These are phyloP conservation scores for Tephrocybe sp. DNA, from an alignment of 768 basidiomycete genomes.

Conservation along the genomic window DNA sequence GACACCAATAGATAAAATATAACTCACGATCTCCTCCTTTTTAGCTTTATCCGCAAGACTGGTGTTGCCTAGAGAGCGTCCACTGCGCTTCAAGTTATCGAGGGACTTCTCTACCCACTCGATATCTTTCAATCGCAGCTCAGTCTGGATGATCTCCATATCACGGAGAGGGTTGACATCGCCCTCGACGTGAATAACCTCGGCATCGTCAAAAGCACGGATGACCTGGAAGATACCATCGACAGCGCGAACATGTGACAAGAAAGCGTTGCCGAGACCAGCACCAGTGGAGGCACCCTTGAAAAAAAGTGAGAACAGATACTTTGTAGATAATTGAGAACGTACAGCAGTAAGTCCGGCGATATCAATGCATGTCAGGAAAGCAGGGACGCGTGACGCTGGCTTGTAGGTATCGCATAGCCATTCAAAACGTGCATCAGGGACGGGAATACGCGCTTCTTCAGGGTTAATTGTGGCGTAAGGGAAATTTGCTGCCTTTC, in stretches of 20 bases:
- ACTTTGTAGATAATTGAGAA: conserved; percentile 10
- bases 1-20: not conserved
- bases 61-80: conserved; percentile 66
- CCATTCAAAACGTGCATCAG: conserved; percentile 94
- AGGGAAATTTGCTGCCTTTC: conserved; percentile 96
- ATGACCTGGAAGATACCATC: conserved; percentile 99
- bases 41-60: conserved; percentile 91
- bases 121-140: conserved; percentile 94
- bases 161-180: conserved; percentile 95
- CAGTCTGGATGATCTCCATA: conserved; percentile 96
- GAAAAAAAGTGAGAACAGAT: conserved; percentile 1
- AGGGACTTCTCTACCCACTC: conserved; percentile 97
- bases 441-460: conserved; percentile 94
- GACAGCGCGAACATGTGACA: conserved; percentile 96
- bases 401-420: conserved; percentile 91
- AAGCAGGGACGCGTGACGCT: conserved; percentile 81
- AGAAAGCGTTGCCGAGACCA: conserved; percentile 95
- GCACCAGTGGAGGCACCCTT: conserved; percentile 97
- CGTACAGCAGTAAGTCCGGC: conserved; percentile 92
- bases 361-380: conserved; percentile 97
- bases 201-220: conserved; percentile 98
- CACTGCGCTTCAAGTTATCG: conserved; percentile 71
- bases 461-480: conserved; percentile 94
- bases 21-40: conserved; percentile 90
- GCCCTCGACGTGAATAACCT: conserved; percentile 98